Conservation (phyloP, 192 early-diverging fungal species). For the Entomortierella beljakovae region DNA sequence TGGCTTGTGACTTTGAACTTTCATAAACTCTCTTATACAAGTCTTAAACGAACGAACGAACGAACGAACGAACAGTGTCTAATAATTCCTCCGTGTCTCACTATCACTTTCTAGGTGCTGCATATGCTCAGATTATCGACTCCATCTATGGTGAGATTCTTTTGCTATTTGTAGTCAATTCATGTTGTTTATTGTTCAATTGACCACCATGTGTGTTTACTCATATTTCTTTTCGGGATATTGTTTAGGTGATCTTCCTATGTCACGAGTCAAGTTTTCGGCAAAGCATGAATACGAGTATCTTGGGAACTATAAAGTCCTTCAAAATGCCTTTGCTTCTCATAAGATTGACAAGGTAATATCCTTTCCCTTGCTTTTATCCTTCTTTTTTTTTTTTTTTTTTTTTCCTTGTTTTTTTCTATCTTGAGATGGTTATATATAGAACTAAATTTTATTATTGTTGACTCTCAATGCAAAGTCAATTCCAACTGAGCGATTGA, state of each 20-base stretch:
- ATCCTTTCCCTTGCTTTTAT: neutral
- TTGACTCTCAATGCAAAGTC: conserved; percentile 50
- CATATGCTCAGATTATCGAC: conserved; percentile 78
- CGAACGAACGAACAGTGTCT: neutral
- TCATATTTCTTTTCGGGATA: conserved; percentile 1
- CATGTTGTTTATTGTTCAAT: neutral
- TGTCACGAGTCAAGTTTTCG: conserved; percentile 92
- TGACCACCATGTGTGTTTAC: neutral
- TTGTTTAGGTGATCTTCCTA: conserved; percentile 75
- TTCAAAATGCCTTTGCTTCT: conserved; percentile 86
- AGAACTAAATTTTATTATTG: neutral
- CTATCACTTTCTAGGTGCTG: conserved; percentile 64
- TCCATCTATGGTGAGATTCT: conserved; percentile 79
- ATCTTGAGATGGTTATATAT: neutral
- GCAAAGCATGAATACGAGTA: conserved; percentile 98
- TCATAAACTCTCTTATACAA: too few species aligned
- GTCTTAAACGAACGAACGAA: neutral
- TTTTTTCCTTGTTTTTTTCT: neutral
- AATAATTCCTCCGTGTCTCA: neutral
- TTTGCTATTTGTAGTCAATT: conserved; percentile 3
- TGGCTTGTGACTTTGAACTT: too few species aligned
- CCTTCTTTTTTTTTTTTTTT: neutral
- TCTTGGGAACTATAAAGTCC: conserved; percentile 93
- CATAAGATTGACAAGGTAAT: conserved; percentile 92
- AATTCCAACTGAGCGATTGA: conserved; percentile 88